Conservation (phyloP, 352 stramenopile genomes). For the Pythium volutum region DNA sequence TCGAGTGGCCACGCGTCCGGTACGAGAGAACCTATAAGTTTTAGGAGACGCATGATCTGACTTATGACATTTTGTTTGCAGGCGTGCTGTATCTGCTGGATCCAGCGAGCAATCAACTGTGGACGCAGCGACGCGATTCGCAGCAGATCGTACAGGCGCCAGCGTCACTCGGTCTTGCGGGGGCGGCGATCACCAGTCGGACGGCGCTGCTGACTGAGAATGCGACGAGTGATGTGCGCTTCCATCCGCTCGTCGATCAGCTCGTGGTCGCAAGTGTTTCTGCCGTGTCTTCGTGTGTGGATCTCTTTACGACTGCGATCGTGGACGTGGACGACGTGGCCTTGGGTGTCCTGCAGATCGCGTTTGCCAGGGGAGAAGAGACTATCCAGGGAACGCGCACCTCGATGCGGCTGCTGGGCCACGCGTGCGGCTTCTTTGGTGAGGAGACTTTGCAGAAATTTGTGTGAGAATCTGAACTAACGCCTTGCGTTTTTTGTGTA, state of each 20-base stretch:
- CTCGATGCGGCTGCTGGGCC: constrained; percentile 29
- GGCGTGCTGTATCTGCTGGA: constrained; percentile 65
- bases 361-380: constrained; percentile 20
- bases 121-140: constrained; percentile 49
- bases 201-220: constrained; percentile 40
- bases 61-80: constrained; percentile 3
- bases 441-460: constrained; percentile 5
- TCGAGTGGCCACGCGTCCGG: constrained; percentile 34
- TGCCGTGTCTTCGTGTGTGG: background rate
- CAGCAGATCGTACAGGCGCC: constrained; percentile 38
- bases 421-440: constrained; percentile 49
- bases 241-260: constrained; percentile 67
- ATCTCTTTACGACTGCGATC: constrained; percentile 43
- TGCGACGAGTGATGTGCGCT: constrained; percentile 39
- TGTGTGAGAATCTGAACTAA: background rate
- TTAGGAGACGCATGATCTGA: background rate
- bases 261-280: constrained; percentile 33
- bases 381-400: background rate
- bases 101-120: constrained; percentile 58
- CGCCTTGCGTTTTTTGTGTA: constrained; percentile 4
- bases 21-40: no score
- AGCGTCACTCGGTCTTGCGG: constrained; percentile 54
- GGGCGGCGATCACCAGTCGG: constrained; percentile 37
- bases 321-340: constrained; percentile 41
- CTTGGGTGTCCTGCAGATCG: constrained; percentile 57